phyloP scores from a whole-genome alignment of 2,329 filamentous ascomycete genomes.

The Ophiocordyceps camponoti-saundersi region DNA sequence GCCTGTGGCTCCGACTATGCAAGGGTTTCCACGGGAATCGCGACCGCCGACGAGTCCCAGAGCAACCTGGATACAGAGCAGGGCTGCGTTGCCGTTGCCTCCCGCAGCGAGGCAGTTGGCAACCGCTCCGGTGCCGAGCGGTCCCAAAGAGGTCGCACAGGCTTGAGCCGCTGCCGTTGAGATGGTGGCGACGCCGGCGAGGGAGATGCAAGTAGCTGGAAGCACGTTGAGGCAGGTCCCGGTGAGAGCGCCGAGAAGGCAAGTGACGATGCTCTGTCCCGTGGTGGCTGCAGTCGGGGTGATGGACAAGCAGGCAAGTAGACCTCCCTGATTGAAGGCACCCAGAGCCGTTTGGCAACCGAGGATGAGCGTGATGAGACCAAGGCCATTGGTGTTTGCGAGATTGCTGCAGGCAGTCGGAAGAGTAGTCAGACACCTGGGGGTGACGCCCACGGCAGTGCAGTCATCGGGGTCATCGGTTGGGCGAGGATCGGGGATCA shows the following conservation, averaged over 20 bases:
- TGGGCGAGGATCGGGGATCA: too few relatives aligned
- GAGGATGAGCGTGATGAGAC: not conserved
- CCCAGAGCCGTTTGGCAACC: not conserved
- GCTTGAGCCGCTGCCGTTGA: not conserved
- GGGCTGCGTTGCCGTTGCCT: not conserved
- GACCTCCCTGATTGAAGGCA: not conserved
- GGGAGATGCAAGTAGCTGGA: not conserved
- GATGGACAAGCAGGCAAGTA: not conserved
- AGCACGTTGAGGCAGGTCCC: not conserved
- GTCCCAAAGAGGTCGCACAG: not conserved
- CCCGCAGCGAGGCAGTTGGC: not conserved
- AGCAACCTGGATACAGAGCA: not conserved
- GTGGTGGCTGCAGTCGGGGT: not conserved
- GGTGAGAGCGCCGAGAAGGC: not conserved
- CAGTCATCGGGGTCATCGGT: not conserved
- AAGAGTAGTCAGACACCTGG: not conserved
- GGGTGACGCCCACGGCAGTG: not conserved
- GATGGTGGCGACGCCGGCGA: not conserved
- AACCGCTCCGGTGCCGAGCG: not conserved
- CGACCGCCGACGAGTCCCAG: not conserved
- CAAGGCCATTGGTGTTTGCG: not conserved
- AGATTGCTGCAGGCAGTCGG: not conserved
- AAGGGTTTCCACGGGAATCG: not conserved
- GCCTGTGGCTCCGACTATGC: not conserved
- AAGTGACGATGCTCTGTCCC: not conserved